Evolutionary conservation across 2,329 filamentous ascomycete species (phyloP).

Genomic region (Nemania serpens): DNA sequence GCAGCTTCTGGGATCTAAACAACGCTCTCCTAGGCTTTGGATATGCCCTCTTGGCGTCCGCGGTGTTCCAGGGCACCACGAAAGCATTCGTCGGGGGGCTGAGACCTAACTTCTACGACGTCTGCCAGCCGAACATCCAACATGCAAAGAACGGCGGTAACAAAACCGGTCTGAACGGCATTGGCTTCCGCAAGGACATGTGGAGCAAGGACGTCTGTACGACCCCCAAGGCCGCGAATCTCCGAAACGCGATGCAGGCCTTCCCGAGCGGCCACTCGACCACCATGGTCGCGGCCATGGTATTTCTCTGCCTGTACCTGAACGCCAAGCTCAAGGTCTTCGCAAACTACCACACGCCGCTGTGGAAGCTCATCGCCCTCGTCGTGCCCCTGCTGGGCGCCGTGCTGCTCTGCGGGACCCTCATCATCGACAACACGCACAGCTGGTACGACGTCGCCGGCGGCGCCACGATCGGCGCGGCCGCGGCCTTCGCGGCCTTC

Average conservation of each 20-base stretch:
- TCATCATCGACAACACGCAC: slow-evolving; percentile 69
- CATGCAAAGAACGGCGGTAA: slow-evolving; percentile 34
- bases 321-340: slow-evolving; percentile 76
- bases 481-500: slow-evolving; percentile 66
- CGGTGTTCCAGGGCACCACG: slow-evolving; percentile 68
- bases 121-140: slow-evolving; percentile 64
- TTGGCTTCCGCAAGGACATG: slow-evolving; percentile 64
- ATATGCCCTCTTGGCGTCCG: slow-evolving; percentile 62
- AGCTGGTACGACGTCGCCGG: slow-evolving; percentile 73
- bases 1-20: slow-evolving; percentile 63
- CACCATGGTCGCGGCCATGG: slow-evolving; percentile 65
- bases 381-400: slow-evolving; percentile 65
- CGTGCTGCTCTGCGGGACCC: slow-evolving; percentile 61
- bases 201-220: slow-evolving; percentile 68
- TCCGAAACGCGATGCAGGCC: slow-evolving; percentile 66
- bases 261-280: slow-evolving; percentile 73
- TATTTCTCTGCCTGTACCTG: slow-evolving; percentile 69
- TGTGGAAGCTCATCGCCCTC: slow-evolving; percentile 68
- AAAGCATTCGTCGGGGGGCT: slow-evolving; percentile 70
- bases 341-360: slow-evolving; percentile 66
- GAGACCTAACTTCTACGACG: slow-evolving; percentile 66
- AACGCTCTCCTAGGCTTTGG: slow-evolving; percentile 65
- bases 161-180: slow-evolving; percentile 36
- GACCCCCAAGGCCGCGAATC: slow-evolving; percentile 52
- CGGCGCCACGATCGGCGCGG: slow-evolving; percentile 65